Conservation (phyloP, 2,329 filamentous ascomycete species). For the Aspergillus sp. region DNA sequence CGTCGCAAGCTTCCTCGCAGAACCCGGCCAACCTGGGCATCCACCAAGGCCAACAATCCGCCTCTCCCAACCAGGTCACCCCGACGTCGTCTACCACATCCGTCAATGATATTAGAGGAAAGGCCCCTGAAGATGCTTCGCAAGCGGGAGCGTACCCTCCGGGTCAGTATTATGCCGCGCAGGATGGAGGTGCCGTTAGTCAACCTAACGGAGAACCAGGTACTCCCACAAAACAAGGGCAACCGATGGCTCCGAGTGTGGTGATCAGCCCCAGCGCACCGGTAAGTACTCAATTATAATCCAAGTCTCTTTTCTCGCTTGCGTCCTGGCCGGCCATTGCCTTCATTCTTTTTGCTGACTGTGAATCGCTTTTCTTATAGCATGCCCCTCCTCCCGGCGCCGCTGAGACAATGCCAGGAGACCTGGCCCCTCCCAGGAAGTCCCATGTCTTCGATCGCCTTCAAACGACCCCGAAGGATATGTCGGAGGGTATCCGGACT, state of each 20-base stretch:
- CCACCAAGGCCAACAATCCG: slow-evolving; percentile 54
- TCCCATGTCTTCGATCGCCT: slow-evolving; percentile 84
- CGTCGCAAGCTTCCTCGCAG: slow-evolving; percentile 73
- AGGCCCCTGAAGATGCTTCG: slow-evolving; percentile 54
- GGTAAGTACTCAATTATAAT: slow-evolving; percentile 50
- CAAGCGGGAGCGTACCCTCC: slow-evolving; percentile 31
- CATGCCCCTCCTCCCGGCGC: slow-evolving; percentile 90
- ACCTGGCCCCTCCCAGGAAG: slow-evolving; percentile 94
- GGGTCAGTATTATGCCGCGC: slow-evolving; percentile 40
- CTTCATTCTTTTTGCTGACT: background rate
- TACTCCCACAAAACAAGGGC: slow-evolving; percentile 64
- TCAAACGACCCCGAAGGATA: slow-evolving; percentile 92
- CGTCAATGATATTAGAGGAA: slow-evolving; percentile 81
- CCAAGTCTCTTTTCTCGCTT: background rate
- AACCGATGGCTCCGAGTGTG: slow-evolving; percentile 75
- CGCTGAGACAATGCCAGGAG: slow-evolving; percentile 96
- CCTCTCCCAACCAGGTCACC: slow-evolving; percentile 65
- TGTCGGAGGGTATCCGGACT: slow-evolving; percentile 90
- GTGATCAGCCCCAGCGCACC: slow-evolving; percentile 93
- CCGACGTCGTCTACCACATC: slow-evolving; percentile 88
- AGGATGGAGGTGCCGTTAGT: slow-evolving; percentile 33
- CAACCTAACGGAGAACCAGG: slow-evolving; percentile 51
- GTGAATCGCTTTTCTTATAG: slow-evolving; percentile 44
- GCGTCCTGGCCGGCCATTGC: background rate
- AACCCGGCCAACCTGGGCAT: slow-evolving; percentile 56